These are phyloP conservation scores for Phytopythium boreale DNA, from an alignment of 352 stramenopile species.

Conservation along the genomic window DNA sequence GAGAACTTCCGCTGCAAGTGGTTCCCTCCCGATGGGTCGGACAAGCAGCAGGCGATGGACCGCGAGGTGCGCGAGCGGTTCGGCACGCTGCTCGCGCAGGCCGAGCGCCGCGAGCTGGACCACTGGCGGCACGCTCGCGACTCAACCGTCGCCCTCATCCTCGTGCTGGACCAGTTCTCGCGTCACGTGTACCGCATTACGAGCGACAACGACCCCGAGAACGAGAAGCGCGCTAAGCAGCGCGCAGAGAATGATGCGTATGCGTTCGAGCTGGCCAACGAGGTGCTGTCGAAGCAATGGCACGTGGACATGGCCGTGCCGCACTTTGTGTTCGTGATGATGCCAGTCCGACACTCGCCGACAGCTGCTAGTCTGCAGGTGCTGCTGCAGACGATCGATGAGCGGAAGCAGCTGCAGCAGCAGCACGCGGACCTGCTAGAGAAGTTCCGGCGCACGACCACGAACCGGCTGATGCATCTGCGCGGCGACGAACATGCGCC, in stretches of 20 bases:
- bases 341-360: slow-evolving; percentile 82
- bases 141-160: slow-evolving; percentile 68
- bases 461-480: slow-evolving; percentile 61
- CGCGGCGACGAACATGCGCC: slow-evolving; percentile 19
- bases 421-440: slow-evolving; percentile 63
- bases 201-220: slow-evolving; percentile 14
- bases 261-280: slow-evolving; percentile 37
- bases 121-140: slow-evolving; percentile 37
- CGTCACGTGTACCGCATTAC: slow-evolving; percentile 65
- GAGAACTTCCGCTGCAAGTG: slow-evolving; percentile 60
- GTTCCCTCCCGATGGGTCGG: slow-evolving; percentile 53
- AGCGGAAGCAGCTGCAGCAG: slow-evolving; percentile 35
- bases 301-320: slow-evolving; percentile 48
- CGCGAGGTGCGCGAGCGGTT: slow-evolving; percentile 38
- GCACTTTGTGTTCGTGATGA: slow-evolving; percentile 78
- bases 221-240: slow-evolving; percentile 14
- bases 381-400: slow-evolving; percentile 53
- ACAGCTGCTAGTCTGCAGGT: slow-evolving; percentile 50
- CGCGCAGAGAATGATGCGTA: slow-evolving; percentile 44
- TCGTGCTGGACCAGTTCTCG: slow-evolving; percentile 88
- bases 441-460: slow-evolving; percentile 84
- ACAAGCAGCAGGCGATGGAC: slow-evolving; percentile 44
- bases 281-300: slow-evolving; percentile 46
- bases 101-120: slow-evolving; percentile 44
- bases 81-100: slow-evolving; percentile 29